Percentiles rank a stretch among this genome's conserved stretches.
These are phyloP conservation scores for Xylariales sp. DNA, from an alignment of 2,329 filamentous ascomycete species.

Conservation along the genomic window DNA sequence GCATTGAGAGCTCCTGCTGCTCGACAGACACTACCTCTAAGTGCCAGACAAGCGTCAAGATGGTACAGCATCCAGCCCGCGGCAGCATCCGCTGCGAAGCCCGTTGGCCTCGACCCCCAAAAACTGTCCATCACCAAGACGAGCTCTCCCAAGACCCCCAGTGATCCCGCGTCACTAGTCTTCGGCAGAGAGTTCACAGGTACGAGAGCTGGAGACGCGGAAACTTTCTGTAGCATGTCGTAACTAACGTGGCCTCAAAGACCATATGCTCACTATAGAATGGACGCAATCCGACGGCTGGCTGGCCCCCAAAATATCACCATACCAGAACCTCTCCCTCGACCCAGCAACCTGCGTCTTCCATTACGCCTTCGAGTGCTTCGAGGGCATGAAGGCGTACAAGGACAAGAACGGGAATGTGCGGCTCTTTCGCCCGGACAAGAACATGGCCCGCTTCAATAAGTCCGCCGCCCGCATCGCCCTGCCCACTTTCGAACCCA, in stretches of 20 bases:
- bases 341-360: conserved; percentile 96
- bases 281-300: conserved; percentile 86
- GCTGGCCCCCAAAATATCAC: conserved; percentile 76
- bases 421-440: conserved; percentile 87
- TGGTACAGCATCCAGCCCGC: conserved; percentile 50
- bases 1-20: conserved; percentile 26
- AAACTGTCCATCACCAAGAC: conserved; percentile 73
- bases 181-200: conserved; percentile 92
- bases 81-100: conserved; percentile 45
- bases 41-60: conserved; percentile 31
- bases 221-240: neutral
- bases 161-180: conserved; percentile 74
- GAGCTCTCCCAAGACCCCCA: conserved; percentile 66
- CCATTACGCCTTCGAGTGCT: conserved; percentile 97
- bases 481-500: conserved; percentile 75
- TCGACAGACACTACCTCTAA: conserved; percentile 26
- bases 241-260: conserved; percentile 37
- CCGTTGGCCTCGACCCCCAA: conserved; percentile 69
- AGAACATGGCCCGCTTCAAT: conserved; percentile 95
- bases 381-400: conserved; percentile 99
- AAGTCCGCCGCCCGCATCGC: conserved; percentile 88
- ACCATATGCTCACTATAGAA: conserved; percentile 95
- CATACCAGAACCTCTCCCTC: conserved; percentile 95
- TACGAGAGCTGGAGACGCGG: conserved; percentile 30
- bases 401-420: conserved; percentile 75